Percentiles rank a stretch among this genome's conserved stretches.
Conservation (phyloP, 148 eudicot species). For the Simmondsia chinensis region DNA sequence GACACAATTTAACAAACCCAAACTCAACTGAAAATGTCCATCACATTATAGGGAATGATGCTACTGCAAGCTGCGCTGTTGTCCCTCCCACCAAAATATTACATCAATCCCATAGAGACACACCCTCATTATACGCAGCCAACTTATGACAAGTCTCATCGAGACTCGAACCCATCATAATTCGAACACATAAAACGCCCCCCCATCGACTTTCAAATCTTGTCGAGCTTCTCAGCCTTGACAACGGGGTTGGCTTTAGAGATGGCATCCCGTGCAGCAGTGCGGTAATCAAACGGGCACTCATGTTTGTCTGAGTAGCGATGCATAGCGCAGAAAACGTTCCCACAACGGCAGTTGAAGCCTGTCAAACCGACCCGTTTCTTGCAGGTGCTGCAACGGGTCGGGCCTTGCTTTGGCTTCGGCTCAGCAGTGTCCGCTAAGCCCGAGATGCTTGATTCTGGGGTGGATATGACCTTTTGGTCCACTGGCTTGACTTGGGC, state of each 20-base stretch:
- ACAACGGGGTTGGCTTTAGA: conserved; percentile 44
- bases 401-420: conserved; percentile 33
- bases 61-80: conserved; percentile 10
- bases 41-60: too few relatives aligned
- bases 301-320: conserved; percentile 55
- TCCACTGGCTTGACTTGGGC: conserved; percentile 17
- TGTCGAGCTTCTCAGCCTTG: conserved; percentile 39
- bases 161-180: conserved; percentile 10
- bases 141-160: conserved; percentile 10
- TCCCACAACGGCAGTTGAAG: conserved; percentile 45
- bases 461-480: conserved; percentile 10
- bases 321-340: conserved; percentile 39
- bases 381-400: conserved; percentile 42
- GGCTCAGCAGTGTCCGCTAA: conserved; percentile 11
- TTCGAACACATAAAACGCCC: conserved; percentile 7
- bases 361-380: conserved; percentile 56
- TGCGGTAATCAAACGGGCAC: conserved; percentile 41
- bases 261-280: conserved; percentile 47
- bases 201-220: conserved; percentile 15
- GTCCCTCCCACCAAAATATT: conserved; percentile 5
- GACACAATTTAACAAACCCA: too few relatives aligned
- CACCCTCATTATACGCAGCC: conserved; percentile 9
- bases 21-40: too few relatives aligned
- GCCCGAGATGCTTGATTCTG: conserved; percentile 16
- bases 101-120: conserved; percentile 9